Percentiles rank a stretch among this genome's conserved stretches.
phyloP scores from a whole-genome alignment of 768 basidiomycete species.

The Cubamyces lactineus region DNA sequence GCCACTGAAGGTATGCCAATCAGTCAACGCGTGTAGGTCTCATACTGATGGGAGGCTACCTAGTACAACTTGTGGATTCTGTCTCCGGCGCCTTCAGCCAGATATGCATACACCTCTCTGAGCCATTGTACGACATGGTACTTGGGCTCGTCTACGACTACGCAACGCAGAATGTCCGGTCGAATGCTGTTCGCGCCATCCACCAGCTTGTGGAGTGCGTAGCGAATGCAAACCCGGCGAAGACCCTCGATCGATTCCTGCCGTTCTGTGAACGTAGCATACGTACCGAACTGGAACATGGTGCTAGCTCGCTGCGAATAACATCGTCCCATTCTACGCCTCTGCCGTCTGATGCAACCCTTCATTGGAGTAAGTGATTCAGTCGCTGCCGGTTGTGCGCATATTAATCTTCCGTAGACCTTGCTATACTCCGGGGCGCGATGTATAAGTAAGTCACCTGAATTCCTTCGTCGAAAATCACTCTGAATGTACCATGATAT shows the following conservation, averaged over 20 bases:
- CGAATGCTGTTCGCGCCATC: conserved; percentile 86
- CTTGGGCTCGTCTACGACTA: conserved; percentile 86
- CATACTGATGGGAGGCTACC: conserved; percentile 6
- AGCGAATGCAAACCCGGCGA: conserved; percentile 75
- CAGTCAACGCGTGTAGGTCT: background rate
- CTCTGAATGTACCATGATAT: background rate
- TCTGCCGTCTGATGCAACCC: conserved; percentile 78
- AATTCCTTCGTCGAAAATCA: background rate
- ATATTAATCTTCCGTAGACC: conserved; percentile 45
- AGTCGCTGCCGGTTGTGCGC: background rate
- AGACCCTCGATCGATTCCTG: conserved; percentile 79
- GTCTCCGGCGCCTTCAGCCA: conserved; percentile 76
- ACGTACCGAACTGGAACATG: conserved; percentile 76
- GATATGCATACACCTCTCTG: conserved; percentile 76
- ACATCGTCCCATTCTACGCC: conserved; percentile 67
- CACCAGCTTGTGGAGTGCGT: conserved; percentile 87
- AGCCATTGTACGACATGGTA: conserved; percentile 75
- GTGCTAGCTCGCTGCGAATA: conserved; percentile 74
- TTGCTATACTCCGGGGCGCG: conserved; percentile 78
- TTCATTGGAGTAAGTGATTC: conserved; percentile 76
- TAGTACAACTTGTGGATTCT: conserved; percentile 76
- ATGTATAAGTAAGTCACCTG: conserved; percentile 66
- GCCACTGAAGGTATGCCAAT: conserved; percentile 58
- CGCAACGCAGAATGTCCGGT: conserved; percentile 75
- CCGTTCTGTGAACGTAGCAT: conserved; percentile 75